phyloP scores from a whole-genome alignment of 2,329 filamentous ascomycete species.

The Pyricularia pennisetigena region DNA sequence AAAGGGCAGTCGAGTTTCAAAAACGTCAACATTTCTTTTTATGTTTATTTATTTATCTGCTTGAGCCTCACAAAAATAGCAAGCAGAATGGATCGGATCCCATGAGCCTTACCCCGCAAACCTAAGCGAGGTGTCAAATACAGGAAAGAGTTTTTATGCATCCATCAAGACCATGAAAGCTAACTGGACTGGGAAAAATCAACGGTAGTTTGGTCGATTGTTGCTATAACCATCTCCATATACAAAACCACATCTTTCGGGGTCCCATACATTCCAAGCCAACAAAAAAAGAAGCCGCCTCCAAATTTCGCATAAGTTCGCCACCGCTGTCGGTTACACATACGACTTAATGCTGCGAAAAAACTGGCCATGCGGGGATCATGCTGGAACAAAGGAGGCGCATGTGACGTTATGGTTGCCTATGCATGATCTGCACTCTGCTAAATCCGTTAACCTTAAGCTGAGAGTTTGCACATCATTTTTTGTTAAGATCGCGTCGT shows the following conservation, averaged over 20 bases:
- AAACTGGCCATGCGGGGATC: no score
- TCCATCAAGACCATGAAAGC: not conserved
- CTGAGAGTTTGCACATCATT: no score
- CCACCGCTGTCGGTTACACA: not conserved
- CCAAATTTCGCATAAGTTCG: not conserved
- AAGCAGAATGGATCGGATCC: no score
- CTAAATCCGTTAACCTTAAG: no score
- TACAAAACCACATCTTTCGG: not conserved
- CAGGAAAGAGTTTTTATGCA: not conserved
- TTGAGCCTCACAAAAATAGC: no score
- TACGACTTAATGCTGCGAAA: not conserved
- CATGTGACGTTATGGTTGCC: no score
- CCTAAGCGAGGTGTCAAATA: not conserved
- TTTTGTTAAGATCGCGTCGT: no score
- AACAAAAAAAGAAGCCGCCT: not conserved
- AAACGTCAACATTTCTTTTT: no score
- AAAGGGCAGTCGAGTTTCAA: no score
- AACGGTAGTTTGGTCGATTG: not conserved
- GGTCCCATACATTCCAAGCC: not conserved
- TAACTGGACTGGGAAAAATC: not conserved
- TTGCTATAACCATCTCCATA: not conserved
- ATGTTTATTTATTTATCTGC: no score
- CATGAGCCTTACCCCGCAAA: not conserved
- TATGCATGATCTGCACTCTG: no score
- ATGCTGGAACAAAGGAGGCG: no score